Conservation (phyloP, 352 stramenopile genomes). For the Thalassiosira mediterranea region DNA sequence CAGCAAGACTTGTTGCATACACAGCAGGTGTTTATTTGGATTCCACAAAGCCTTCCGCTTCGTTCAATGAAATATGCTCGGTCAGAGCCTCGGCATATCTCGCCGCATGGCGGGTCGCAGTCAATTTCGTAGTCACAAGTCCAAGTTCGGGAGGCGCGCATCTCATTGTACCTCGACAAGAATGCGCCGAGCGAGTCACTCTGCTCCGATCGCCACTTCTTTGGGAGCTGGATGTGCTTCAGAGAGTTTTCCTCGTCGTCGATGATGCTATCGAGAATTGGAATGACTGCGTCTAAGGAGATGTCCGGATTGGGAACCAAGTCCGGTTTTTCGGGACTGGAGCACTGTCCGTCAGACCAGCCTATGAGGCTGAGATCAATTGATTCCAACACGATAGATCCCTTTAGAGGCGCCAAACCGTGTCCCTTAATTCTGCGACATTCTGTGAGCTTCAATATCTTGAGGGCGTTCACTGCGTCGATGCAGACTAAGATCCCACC, state of each 20-base stretch:
- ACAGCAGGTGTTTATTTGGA: background rate
- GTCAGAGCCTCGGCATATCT: too few species aligned
- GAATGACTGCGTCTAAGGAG: constrained; percentile 14
- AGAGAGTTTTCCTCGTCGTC: background rate
- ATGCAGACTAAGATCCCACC: constrained; percentile 5
- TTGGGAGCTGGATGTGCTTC: constrained; percentile 22
- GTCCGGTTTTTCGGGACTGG: background rate
- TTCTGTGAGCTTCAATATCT: constrained; percentile 20
- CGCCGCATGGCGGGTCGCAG: too few species aligned
- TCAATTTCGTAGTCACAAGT: too few species aligned
- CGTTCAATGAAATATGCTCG: background rate
- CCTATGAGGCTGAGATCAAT: constrained; percentile 31
- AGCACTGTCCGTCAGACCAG: background rate
- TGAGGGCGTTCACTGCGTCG: constrained; percentile 15
- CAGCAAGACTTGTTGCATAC: background rate
- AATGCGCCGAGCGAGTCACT: background rate
- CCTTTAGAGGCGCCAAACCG: constrained; percentile 17
- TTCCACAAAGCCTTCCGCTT: background rate
- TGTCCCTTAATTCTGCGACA: constrained; percentile 17
- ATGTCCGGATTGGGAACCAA: background rate
- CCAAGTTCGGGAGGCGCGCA: background rate
- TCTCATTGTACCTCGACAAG: background rate
- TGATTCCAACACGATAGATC: constrained; percentile 17
- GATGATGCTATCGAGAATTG: constrained; percentile 40
- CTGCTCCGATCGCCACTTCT: constrained; percentile 19